Evolutionary conservation across 1,139 yeast species (phyloP), one percentile per base, ranked within the genome.

Genomic region (Eremothecium coryli): DNA sequence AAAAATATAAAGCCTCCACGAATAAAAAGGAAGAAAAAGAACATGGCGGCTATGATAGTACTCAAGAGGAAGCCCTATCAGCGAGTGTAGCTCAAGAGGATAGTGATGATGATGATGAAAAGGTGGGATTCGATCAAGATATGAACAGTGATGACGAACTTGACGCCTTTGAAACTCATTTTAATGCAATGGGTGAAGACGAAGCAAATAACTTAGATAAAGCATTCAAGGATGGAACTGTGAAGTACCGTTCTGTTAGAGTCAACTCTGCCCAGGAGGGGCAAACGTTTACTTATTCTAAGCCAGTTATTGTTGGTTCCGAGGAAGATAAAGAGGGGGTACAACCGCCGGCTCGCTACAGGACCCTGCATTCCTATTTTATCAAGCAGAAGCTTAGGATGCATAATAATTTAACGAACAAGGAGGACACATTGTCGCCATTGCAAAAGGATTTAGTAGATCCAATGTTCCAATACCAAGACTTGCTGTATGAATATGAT

Each of bases 161-260:
- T 9, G 85, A 79, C 55, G 84, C 94, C 0, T 86, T 81, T 48
- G 85, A 82, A 42, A 52, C 61, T 17, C 97, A 88, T 54, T 88
- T 80, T 55, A 81, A 78, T 35, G 59, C 63, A 18, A 65, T 71
- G 0, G 73, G 76, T 13, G 70, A 65, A 13, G 53, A 55, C 1
- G 52, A 54, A 23, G 54, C 76, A 4, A 65, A 65, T 5, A 49
- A 59, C 12, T 18, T 56, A 11, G 49, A 44, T 25, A 30, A 31
- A n/a, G 54, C 46, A 2, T 52, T 50, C 34, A 41, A 49, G 22
- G 29, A 42, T 6, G 44, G 29, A 25, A 33, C 38, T 12, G 26
- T 46, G 2, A 45, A 43, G 23, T 48, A 50, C 30, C 41, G 42
- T 18, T 44, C 56, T 1, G 29, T 34, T 3, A 54, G 48, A 26